Evolutionary conservation across 352 stramenopile species (phyloP), one percentile per base, ranked within the genome.

Genomic region (Blastocystis hominis): DNA sequence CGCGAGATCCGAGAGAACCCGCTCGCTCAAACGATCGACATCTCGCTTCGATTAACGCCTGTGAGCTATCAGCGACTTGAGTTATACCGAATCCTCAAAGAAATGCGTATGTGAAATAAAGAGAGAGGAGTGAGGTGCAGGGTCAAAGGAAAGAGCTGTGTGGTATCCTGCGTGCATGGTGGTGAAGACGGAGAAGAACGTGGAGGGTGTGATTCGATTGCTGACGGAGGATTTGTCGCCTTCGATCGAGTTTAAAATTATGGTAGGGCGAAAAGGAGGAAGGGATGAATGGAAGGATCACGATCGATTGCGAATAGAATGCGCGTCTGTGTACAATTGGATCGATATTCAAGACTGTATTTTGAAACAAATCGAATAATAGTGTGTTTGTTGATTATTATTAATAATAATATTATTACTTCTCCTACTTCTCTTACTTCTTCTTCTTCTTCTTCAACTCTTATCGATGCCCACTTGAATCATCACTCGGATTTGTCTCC

Each of bases 1-100:
- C 72, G 72, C 50, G 40, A 24, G n/a, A 5, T 50, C 7, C 46
- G 55, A 6, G 72, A 84, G 55, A 84, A 68, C 56, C 20, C 3
- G 5, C 34, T 30, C 0, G 54, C 72, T 36, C 72, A 53, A 34
- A 69, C 72, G 56, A 56, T 68, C 53, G 72, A 84, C 4, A 24
- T 84, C n/a, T 84, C 72, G 4, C 44, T 84, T 13, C 46, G 72
- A 66, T 36, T 84, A 0, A 84, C 55, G 1, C 72, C 72, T n/a
- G 34, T 20, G 30, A n/a, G 20, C 3, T 84, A 84, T 64, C 72
- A 84, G 24, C 47, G 72, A 30, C n/a, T 55, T 15, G 72, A 84
- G 50, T 47, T 84, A 30, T 84, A 84, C 34, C 44, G 47, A 3
- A 20, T 84, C 5, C 24, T 84, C n/a, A 56, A 66, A 20, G 72